Evolutionary conservation across 78 protist species (phyloP).

Genomic region (Pelomyxa schiedti): DNA sequence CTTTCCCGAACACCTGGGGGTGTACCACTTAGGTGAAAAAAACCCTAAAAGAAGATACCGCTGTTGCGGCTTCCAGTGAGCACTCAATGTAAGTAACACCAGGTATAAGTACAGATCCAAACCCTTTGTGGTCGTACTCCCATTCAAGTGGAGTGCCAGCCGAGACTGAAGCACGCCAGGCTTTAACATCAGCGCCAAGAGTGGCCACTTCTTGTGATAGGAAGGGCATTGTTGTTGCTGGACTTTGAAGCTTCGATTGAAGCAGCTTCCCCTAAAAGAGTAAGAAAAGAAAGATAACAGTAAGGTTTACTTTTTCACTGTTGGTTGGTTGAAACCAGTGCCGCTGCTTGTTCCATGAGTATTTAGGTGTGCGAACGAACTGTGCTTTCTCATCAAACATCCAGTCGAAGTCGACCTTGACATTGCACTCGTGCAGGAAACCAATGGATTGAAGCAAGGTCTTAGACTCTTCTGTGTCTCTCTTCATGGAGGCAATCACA

Average conservation of each 20-base stretch:
- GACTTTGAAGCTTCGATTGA: background rate
- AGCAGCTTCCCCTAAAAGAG: background rate
- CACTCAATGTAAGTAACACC: background rate
- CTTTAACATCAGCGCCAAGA: background rate
- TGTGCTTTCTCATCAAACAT: background rate
- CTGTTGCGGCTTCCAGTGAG: background rate
- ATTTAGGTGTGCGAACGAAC: background rate
- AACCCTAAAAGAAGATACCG: too few species aligned
- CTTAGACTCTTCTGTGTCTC: background rate
- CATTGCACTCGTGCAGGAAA: background rate
- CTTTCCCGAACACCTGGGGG: too few species aligned
- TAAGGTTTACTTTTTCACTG: background rate
- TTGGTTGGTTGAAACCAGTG: background rate
- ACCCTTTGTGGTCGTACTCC: background rate
- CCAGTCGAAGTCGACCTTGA: background rate
- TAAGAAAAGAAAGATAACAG: background rate
- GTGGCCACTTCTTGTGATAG: background rate
- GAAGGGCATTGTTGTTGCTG: background rate
- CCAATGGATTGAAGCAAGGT: background rate
- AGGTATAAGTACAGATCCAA: background rate
- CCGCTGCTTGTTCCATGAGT: background rate
- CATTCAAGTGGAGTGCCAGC: background rate
- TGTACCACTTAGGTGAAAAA: too few species aligned
- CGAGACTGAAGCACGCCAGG: background rate
- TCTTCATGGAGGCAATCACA: background rate